phyloP scores from a whole-genome alignment of 140 eudicot species.

The Ambrosia hybrid region DNA sequence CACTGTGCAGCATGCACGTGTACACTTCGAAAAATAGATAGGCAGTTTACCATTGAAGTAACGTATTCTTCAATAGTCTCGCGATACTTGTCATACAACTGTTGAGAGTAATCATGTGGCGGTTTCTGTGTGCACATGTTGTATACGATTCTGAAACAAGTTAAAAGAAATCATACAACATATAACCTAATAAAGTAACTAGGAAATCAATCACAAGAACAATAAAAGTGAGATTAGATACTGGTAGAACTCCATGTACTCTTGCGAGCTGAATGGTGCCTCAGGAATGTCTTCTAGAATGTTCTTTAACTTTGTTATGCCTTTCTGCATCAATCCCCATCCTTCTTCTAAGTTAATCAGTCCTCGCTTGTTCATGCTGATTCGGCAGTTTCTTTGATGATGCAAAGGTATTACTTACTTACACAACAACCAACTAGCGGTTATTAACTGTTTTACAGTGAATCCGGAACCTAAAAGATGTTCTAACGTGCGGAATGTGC shows the following conservation, averaged over 20 bases:
- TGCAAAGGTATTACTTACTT: too few relatives aligned
- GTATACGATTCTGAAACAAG: slow-evolving; percentile 61
- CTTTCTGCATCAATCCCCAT: slow-evolving; percentile 94
- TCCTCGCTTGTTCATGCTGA: slow-evolving; percentile 70
- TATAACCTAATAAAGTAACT: neutral
- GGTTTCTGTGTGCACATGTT: slow-evolving; percentile 99
- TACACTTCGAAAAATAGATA: neutral
- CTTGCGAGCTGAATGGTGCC: slow-evolving; percentile 91
- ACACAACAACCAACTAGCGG: too few relatives aligned
- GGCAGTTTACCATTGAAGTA: slow-evolving; percentile 52
- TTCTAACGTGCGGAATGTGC: too few relatives aligned
- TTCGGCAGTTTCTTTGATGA: neutral
- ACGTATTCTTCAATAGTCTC: slow-evolving; percentile 83
- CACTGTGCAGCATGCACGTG: too few relatives aligned
- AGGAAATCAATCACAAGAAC: neutral
- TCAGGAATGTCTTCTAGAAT: slow-evolving; percentile 84
- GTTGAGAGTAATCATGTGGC: slow-evolving; percentile 92
- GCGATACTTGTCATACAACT: slow-evolving; percentile 80
- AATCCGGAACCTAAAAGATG: too few relatives aligned
- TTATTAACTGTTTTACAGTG: too few relatives aligned
- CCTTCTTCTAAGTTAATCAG: slow-evolving; percentile 84
- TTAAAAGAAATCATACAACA: slow-evolving; percentile 6
- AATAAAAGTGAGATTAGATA: slow-evolving; percentile 27
- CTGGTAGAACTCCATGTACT: slow-evolving; percentile 94
- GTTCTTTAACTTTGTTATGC: slow-evolving; percentile 80